Conservation (phyloP, 2,329 filamentous ascomycete species). For the Trichoderma pleuroti region DNA sequence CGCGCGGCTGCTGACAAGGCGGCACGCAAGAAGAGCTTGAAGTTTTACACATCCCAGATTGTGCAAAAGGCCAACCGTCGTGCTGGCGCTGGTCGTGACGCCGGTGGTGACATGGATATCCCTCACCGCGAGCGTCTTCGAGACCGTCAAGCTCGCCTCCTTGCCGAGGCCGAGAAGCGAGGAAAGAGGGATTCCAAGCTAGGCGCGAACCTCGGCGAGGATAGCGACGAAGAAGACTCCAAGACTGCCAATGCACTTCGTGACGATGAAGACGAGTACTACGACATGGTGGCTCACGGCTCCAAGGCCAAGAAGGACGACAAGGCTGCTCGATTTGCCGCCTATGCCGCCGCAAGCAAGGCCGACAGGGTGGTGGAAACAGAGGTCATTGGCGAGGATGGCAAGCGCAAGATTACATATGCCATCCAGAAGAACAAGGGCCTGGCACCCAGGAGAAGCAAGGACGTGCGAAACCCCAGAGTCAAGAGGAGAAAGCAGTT, state of each 20-base stretch:
- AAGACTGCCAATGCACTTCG: slow-evolving; percentile 47
- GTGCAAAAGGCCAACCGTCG: slow-evolving; percentile 90
- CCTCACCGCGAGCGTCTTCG: slow-evolving; percentile 84
- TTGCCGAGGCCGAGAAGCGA: slow-evolving; percentile 81
- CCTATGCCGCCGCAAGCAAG: slow-evolving; percentile 59
- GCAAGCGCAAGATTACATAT: slow-evolving; percentile 90
- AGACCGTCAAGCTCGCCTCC: slow-evolving; percentile 81
- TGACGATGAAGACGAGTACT: slow-evolving; percentile 72
- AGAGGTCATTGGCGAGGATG: slow-evolving; percentile 72
- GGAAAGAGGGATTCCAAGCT: slow-evolving; percentile 63
- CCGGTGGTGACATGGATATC: slow-evolving; percentile 76
- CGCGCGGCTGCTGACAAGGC: slow-evolving; percentile 83
- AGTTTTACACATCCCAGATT: slow-evolving; percentile 98
- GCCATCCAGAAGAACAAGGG: slow-evolving; percentile 98
- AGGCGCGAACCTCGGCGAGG: slow-evolving; percentile 65
- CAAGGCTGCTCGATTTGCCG: slow-evolving; percentile 56
- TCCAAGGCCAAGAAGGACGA: slow-evolving; percentile 71
- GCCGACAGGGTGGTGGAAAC: slow-evolving; percentile 61
- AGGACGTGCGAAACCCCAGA: slow-evolving; percentile 89
- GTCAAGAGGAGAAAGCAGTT: slow-evolving; percentile 98
- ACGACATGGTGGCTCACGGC: slow-evolving; percentile 75
- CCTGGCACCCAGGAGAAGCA: slow-evolving; percentile 81
- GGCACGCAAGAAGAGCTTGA: slow-evolving; percentile 82
- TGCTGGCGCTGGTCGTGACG: slow-evolving; percentile 65
- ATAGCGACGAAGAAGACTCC: slow-evolving; percentile 65